Base-by-base conservation (phyloP, 352 stramenopile species). In the Pythium plurisporium region DNA sequence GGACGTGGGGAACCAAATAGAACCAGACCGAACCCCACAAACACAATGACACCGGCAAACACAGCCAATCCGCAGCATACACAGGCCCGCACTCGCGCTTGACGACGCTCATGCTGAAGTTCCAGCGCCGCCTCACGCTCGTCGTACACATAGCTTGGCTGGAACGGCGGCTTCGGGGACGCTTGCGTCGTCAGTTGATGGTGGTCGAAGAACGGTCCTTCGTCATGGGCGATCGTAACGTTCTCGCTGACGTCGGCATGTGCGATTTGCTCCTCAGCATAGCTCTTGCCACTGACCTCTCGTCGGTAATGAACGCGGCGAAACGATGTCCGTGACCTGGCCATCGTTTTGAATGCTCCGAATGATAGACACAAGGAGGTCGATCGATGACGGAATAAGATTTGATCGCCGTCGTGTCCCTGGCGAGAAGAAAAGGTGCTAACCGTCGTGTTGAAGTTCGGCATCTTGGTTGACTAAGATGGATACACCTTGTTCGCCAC, bases 381-480 rank as follows among this genome's bases (percentile, higher is more conserved):
- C 41, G 6, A 6, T 17, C 34, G 22, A n/a, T 31, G 19, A 31
- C 41, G 8, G 22, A 10, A 22, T 17, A 43, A 23, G 7, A n/a
- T n/a, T n/a, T n/a, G n/a, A 45, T 26, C 11, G 55, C 3, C 37
- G 46, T 36, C 42, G 19, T 14, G 49, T 52, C 46, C 57, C 38
- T 19, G 41, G 25, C 5, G 8, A 7, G 37, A 2, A 15, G 37
- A 5, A 30, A 25, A 26, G 46, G 29, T 26, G 42, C 19, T 22
- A 65, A 65, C 58, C 57, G 57, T 46, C 57, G 34, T 27, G 25
- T 64, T 59, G 57, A 64, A 59, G 56, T 59, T 25, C 22, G n/a
- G 47, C n/a, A n/a, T n/a, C n/a, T 14, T 10, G 15, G 30, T 60
- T 14, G 44, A 37, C 19, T 33, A 48, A 55, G 37, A 60, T 65